Conservation (phyloP, 169 alveolate species). For the Amoebophrya sp. region DNA sequence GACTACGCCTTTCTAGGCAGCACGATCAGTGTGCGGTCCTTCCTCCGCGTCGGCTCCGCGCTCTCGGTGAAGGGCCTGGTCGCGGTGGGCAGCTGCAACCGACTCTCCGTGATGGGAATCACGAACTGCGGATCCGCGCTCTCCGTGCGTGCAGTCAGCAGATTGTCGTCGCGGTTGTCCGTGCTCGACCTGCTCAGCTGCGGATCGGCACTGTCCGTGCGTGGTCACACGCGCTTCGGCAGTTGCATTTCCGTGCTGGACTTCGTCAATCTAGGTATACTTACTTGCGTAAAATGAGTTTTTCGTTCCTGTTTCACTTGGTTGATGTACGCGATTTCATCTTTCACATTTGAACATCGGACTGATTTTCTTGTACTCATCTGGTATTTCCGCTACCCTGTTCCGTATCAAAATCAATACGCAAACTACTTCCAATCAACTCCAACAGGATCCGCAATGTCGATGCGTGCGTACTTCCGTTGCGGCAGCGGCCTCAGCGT, state of each 20-base stretch:
- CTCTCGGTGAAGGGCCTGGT: slow-evolving; percentile 19
- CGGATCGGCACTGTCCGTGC: slow-evolving; percentile 26
- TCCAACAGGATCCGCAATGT: background rate
- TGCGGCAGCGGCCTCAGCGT: background rate
- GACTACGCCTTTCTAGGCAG: slow-evolving; percentile 18
- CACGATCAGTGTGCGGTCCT: slow-evolving; percentile 2
- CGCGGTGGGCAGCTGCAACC: background rate
- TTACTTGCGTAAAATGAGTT: no score
- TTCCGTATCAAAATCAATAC: no score
- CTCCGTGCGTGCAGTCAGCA: background rate
- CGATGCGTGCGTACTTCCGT: background rate
- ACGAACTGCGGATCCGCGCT: background rate
- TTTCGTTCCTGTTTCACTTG: no score
- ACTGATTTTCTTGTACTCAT: no score
- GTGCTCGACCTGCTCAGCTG: background rate
- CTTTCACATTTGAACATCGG: no score
- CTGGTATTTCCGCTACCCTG: no score
- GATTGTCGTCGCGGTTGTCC: background rate
- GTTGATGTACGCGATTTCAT: no score
- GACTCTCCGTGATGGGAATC: background rate
- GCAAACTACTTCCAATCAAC: background rate
- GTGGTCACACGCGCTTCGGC: background rate
- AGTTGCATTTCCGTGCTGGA: background rate
- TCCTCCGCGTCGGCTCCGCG: background rate
- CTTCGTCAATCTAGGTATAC: no score